These are phyloP conservation scores for Thelephora aurantiotincta DNA, from an alignment of 768 basidiomycete species.

Conservation along the genomic window DNA sequence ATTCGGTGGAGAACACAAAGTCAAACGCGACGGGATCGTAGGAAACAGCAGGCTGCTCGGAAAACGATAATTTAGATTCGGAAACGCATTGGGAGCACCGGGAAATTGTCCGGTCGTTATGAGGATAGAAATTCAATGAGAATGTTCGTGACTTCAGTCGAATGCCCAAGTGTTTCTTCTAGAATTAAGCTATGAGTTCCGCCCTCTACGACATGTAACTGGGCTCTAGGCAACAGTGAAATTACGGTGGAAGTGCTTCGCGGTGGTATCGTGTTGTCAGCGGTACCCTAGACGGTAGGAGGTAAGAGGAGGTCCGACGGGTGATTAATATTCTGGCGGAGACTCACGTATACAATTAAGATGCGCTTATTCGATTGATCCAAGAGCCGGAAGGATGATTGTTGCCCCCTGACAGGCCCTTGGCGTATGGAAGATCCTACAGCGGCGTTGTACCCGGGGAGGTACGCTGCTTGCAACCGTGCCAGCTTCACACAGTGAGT, in stretches of 20 bases:
- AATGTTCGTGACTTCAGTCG: constrained; percentile 10
- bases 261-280: constrained; percentile 39
- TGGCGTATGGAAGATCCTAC: constrained; percentile 64
- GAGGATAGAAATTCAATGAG: constrained; percentile 12
- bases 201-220: constrained; percentile 32
- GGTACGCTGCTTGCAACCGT: constrained; percentile 63
- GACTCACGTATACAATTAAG: constrained; percentile 50
- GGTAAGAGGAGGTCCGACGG: not conserved
- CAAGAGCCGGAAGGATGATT: constrained; percentile 34
- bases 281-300: constrained; percentile 31
- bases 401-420: constrained; percentile 55
- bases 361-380: constrained; percentile 32
- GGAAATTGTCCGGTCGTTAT: not conserved
- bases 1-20: not conserved
- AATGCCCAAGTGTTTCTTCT: constrained; percentile 8
- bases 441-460: constrained; percentile 61
- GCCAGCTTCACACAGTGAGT: constrained; percentile 33
- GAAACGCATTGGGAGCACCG: not conserved
- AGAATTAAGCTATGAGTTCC: constrained; percentile 33
- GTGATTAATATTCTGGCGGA: not conserved
- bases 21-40: not conserved
- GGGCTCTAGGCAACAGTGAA: constrained; percentile 28
- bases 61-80: not conserved
- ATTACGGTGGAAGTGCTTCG: constrained; percentile 37
- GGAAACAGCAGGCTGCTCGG: not conserved